Conservation (phyloP, 495 filamentous ascomycete genomes). For the Saxophila tyrrhenica region DNA sequence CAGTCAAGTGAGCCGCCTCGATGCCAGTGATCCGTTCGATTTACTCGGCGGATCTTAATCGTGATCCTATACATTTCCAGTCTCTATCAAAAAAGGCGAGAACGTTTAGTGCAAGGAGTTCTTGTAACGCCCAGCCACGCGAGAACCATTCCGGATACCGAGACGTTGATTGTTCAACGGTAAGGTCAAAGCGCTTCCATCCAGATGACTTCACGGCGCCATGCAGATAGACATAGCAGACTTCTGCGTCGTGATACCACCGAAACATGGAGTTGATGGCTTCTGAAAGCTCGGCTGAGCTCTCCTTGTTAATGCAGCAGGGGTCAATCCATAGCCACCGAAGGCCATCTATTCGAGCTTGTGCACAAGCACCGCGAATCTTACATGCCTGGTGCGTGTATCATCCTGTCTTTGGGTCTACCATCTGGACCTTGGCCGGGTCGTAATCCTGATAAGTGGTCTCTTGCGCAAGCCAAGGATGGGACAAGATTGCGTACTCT, state of each 20-base stretch:
- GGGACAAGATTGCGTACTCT: not conserved
- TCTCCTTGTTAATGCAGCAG: conserved; percentile 20
- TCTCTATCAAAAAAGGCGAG: conserved; percentile 11
- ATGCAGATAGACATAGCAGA: conserved; percentile 17
- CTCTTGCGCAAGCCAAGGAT: not conserved
- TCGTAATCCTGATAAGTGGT: not conserved
- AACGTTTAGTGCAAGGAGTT: conserved; percentile 13
- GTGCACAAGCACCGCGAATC: not conserved
- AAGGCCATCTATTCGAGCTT: not conserved
- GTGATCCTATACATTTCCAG: conserved; percentile 8
- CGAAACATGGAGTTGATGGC: conserved; percentile 18
- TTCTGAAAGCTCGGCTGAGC: conserved; percentile 11
- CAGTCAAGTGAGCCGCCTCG: conserved; percentile 2
- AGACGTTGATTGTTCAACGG: too few species aligned
- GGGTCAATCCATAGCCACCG: conserved; percentile 19
- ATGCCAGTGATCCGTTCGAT: not conserved
- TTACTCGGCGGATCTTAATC: not conserved
- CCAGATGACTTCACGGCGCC: conserved; percentile 2
- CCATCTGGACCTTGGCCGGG: not conserved
- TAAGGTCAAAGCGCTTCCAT: conserved; percentile 1
- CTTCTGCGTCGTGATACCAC: conserved; percentile 10
- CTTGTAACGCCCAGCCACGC: conserved; percentile 16
- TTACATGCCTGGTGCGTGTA: not conserved
- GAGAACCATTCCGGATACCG: conserved; percentile 3
- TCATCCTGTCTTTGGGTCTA: not conserved